Base-by-base conservation (phyloP, 257 asterid species). In the Solanum tarapatanum region DNA sequence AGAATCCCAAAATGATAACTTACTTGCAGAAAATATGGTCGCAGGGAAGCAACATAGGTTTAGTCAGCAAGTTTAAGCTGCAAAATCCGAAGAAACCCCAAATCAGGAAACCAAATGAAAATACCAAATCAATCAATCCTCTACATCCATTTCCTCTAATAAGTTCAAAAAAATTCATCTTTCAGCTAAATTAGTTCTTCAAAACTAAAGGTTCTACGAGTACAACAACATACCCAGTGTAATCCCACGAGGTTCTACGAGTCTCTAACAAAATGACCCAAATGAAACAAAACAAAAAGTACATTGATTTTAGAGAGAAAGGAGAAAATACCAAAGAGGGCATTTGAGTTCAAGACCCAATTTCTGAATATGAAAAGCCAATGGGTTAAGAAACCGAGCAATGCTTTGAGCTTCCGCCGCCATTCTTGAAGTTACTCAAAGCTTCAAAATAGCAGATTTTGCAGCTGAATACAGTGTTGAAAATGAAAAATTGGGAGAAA, bases 301-400 rank as follows among this genome's bases (percentile, higher is more conserved):
- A 17, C 3, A 73, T 17, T 36, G 33, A 32, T 35, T 1, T 11
- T 79, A 3, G 10, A 85, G 35, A 60, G 26, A 88, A 86, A 41
- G 3, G 12, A 58, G 72, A 7, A 3, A 0, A 60, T 90, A 96
- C 99, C 98, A 97, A 32, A 93, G 87, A 64, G 98, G 98, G 87
- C 99, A 97, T 88, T 95, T 97, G 89, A 97, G 97, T 94, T 95
- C 99, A 75, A 93, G 94, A 6, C 91, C 97, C 58, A 97, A 89
- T 92, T 97, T 97, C 89, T 95, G 98, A 33, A 94, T 90, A 88
- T 94, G 96, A 69, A 95, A 94, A 48, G 91, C 89, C 92, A 93
- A 92, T 3, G 98, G 98, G 73, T 96, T 94, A 86, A 94, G 43
- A 17, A 82, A 28, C 85, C 70, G n/a, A 69, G 76, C n/a, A 69